Evolutionary conservation across 306 rosid genomes (phyloP).

Genomic region (Quillaja saponaria): DNA sequence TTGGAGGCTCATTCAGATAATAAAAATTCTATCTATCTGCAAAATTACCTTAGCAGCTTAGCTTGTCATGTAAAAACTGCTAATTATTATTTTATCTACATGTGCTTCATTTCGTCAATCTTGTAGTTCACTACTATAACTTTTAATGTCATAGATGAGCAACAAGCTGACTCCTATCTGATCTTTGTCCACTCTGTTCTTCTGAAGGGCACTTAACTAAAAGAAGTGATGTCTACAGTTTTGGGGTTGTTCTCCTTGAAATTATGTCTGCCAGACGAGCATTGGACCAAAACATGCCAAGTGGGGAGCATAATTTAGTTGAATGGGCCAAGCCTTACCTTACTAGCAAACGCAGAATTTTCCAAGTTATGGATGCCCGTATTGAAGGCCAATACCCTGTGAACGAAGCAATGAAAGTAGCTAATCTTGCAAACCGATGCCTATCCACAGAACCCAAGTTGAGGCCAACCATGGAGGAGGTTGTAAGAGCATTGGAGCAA

Average conservation of each 20-base stretch:
- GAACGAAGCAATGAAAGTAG: constrained; percentile 62
- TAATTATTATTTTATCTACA: neutral
- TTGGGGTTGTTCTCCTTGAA: constrained; percentile 93
- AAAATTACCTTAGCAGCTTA: too few relatives aligned
- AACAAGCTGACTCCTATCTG: constrained; percentile 16
- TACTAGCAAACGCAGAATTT: constrained; percentile 66
- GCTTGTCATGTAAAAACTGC: constrained; percentile 14
- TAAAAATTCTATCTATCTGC: neutral
- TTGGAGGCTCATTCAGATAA: neutral
- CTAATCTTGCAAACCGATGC: constrained; percentile 68
- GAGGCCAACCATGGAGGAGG: constrained; percentile 80
- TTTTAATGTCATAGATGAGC: constrained; percentile 10
- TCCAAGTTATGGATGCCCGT: constrained; percentile 78
- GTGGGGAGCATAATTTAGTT: constrained; percentile 71
- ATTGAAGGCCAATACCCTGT: constrained; percentile 71
- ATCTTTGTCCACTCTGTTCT: constrained; percentile 23
- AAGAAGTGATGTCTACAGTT: constrained; percentile 89
- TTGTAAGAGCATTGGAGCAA: constrained; percentile 66
- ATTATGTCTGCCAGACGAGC: constrained; percentile 77
- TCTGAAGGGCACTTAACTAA: constrained; percentile 84
- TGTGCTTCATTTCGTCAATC: constrained; percentile 8
- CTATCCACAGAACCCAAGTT: constrained; percentile 64
- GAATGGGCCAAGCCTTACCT: constrained; percentile 96
- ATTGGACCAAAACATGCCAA: constrained; percentile 80
- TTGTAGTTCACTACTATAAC: constrained; percentile 5